phyloP scores from a whole-genome alignment of 352 stramenopile species.

The Phytopythium sindhum region DNA sequence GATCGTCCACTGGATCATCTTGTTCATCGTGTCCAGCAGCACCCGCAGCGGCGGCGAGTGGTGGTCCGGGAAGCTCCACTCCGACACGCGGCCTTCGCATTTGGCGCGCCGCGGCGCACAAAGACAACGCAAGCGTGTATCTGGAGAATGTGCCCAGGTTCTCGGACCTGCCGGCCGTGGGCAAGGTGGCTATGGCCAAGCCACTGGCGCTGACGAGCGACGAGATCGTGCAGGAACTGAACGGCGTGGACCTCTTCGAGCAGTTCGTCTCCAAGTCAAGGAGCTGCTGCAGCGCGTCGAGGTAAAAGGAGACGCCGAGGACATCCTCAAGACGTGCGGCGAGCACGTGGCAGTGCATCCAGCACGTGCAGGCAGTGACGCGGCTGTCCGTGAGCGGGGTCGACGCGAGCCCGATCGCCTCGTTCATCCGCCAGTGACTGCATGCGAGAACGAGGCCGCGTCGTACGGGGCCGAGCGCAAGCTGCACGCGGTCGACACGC shows the following conservation, averaged over 20 bases:
- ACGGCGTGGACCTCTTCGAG: slow-evolving; percentile 63
- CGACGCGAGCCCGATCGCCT: slow-evolving; percentile 20
- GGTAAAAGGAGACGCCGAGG: slow-evolving; percentile 43
- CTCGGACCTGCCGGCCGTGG: slow-evolving; percentile 46
- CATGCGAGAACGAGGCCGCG: slow-evolving; percentile 46
- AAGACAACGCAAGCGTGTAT: slow-evolving; percentile 84
- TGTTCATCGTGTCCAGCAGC: slow-evolving; percentile 82
- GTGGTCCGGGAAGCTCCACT: slow-evolving; percentile 82
- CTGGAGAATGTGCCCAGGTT: slow-evolving; percentile 68
- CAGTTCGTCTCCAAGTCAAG: slow-evolving; percentile 63
- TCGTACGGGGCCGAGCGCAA: slow-evolving; percentile 58
- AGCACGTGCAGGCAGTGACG: slow-evolving; percentile 36
- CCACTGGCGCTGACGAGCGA: slow-evolving; percentile 40
- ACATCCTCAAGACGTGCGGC: slow-evolving; percentile 37
- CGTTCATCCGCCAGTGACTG: slow-evolving; percentile 45
- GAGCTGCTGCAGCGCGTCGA: slow-evolving; percentile 44
- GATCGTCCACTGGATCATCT: slow-evolving; percentile 76
- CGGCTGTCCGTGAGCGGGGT: slow-evolving; percentile 13
- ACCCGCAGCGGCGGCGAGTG: slow-evolving; percentile 73
- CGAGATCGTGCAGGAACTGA: slow-evolving; percentile 52
- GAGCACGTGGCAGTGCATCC: slow-evolving; percentile 50
- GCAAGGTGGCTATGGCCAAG: slow-evolving; percentile 70
- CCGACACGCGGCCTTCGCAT: slow-evolving; percentile 65
- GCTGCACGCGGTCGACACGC: slow-evolving; percentile 48
- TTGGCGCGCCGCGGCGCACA: slow-evolving; percentile 55